Conservation (phyloP, 2,329 filamentous ascomycete species). For the Neonectria faginata region DNA sequence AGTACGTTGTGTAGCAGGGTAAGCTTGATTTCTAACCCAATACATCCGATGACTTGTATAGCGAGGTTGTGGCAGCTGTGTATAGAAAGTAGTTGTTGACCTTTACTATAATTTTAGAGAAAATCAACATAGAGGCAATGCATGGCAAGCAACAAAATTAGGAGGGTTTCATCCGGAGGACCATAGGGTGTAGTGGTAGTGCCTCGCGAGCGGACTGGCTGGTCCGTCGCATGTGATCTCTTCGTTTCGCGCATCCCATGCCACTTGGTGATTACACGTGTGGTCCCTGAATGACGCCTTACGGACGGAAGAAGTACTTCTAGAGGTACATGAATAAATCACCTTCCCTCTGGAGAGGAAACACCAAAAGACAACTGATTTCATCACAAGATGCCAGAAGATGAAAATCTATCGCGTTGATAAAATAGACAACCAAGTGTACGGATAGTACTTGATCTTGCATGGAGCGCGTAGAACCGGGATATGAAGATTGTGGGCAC, state of each 20-base stretch:
- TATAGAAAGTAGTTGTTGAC: too few species aligned
- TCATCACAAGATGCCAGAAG: neutral
- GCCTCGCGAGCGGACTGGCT: too few species aligned
- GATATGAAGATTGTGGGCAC: neutral
- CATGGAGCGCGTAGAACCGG: neutral
- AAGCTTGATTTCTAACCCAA: neutral
- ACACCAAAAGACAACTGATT: neutral
- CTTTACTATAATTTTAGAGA: too few species aligned
- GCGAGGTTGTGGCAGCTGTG: too few species aligned
- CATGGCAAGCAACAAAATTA: neutral
- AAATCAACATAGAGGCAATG: neutral
- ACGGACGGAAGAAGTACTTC: too few species aligned
- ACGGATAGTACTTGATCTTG: neutral
- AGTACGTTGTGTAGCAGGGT: too few species aligned
- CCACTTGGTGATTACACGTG: neutral
- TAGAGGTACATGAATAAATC: neutral
- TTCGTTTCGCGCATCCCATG: neutral
- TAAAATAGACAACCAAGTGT: neutral
- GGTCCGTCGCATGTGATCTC: neutral
- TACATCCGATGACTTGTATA: too few species aligned
- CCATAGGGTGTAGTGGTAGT: too few species aligned
- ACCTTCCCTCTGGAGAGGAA: constrained; percentile 3
- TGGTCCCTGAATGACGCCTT: constrained; percentile 1
- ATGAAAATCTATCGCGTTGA: neutral
- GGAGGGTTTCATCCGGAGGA: too few species aligned